Evolutionary conservation across 106 monocot species (phyloP).

Genomic region (Acorus calamus): DNA sequence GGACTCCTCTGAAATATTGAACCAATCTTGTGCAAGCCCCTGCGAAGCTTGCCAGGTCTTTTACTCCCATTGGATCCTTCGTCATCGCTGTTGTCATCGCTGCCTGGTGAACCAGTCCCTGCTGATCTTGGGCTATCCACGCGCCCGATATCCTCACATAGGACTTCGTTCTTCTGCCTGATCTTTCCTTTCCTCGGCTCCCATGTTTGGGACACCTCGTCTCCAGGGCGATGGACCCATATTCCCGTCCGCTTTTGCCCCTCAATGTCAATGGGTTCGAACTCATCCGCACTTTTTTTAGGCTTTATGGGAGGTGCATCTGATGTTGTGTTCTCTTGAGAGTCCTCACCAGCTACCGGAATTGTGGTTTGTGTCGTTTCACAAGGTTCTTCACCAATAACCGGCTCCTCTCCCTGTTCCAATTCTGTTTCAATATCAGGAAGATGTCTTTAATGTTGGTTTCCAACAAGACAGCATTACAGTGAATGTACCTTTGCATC

Average conservation of each 20-base stretch:
- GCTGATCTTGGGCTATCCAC: slow-evolving; percentile 13
- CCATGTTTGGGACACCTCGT: slow-evolving; percentile 24
- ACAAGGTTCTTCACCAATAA: not conserved
- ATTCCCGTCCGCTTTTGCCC: slow-evolving; percentile 37
- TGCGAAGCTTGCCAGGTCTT: slow-evolving; percentile 10
- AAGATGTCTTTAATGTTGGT: not conserved
- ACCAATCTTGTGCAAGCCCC: slow-evolving; percentile 31
- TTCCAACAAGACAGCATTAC: not conserved
- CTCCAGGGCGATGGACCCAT: slow-evolving; percentile 51
- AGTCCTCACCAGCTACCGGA: not conserved
- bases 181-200: slow-evolving; percentile 36
- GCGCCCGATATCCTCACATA: slow-evolving; percentile 5
- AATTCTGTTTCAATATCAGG: slow-evolving; percentile 2
- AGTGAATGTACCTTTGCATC: slow-evolving; percentile 15
- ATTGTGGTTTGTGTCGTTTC: slow-evolving; percentile 1
- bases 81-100: slow-evolving; percentile 7
- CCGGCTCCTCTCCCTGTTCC: slow-evolving; percentile 9
- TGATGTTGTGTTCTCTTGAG: not conserved
- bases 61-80: slow-evolving; percentile 16
- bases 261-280: slow-evolving; percentile 40
- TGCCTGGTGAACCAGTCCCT: not conserved
- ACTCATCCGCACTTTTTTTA: slow-evolving; percentile 23
- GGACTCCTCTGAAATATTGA: slow-evolving; percentile 23
- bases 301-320: not conserved
- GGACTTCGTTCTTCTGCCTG: slow-evolving; percentile 13